A percentile compares a stretch with the other conserved stretches of the same genome.
Evolutionary conservation across 1,139 yeast genomes (phyloP).

Genomic region (Taphrina betulina): DNA sequence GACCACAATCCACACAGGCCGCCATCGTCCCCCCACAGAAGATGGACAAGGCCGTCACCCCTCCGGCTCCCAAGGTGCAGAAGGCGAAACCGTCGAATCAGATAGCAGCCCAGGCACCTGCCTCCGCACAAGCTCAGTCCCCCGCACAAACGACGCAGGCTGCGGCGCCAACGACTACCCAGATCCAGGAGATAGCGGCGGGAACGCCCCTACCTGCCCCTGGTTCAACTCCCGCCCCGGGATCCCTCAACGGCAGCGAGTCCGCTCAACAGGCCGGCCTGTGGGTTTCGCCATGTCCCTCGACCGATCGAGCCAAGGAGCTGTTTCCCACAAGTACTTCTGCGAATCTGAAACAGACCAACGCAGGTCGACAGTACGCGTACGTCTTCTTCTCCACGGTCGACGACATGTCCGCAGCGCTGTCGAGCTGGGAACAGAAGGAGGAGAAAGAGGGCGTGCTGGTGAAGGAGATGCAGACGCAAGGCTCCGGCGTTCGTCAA

Average conservation of each 20-base stretch:
- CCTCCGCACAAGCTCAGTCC: slow-evolving; percentile 1
- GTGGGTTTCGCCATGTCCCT: slow-evolving; percentile 47
- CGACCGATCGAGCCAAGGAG: slow-evolving; percentile 43
- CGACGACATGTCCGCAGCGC: slow-evolving; percentile 43
- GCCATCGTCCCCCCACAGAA: neutral
- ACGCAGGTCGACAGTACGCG: slow-evolving; percentile 44
- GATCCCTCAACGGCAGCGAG: slow-evolving; percentile 12
- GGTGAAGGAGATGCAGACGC: slow-evolving; percentile 13
- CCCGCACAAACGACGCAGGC: neutral
- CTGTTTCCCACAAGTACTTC: slow-evolving; percentile 40
- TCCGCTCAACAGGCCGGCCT: slow-evolving; percentile 42
- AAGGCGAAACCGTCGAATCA: too few species aligned
- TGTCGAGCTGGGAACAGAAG: slow-evolving; percentile 15
- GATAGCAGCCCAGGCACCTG: slow-evolving; percentile 9
- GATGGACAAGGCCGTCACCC: slow-evolving; percentile 13
- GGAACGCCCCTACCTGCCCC: slow-evolving; percentile 18
- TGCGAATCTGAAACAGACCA: slow-evolving; percentile 41
- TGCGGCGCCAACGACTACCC: slow-evolving; percentile 7
- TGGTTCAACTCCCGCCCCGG: slow-evolving; percentile 25
- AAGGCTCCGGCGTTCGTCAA: slow-evolving; percentile 1
- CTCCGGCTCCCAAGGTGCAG: slow-evolving; percentile 26
- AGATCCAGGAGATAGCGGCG: slow-evolving; percentile 19
- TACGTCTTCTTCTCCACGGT: slow-evolving; percentile 45
- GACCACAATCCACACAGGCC: slow-evolving; percentile 7
- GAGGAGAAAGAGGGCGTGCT: slow-evolving; percentile 26